Base-by-base conservation (phyloP, 768 basidiomycete species). In the Wakefieldia striispora region DNA sequence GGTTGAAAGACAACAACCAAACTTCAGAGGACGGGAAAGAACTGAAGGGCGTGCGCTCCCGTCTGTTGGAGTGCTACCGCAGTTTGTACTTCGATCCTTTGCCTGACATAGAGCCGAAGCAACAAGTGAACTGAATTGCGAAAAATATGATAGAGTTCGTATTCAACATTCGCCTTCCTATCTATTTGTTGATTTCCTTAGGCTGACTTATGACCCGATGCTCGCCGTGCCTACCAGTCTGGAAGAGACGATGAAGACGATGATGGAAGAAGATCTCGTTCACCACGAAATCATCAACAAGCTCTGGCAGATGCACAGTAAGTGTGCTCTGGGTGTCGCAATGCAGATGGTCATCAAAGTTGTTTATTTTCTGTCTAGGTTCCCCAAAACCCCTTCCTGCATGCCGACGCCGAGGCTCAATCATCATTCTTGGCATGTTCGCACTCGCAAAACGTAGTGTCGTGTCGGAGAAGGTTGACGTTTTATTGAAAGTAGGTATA, bases 391-490 rank as follows among this genome's bases (percentile, higher is more conserved):
- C 79, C 10, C 75, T 99, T 29, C 92, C 92, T 0, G 82, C 82
- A 53, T 76, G 77, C 33, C 97, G 98, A 65, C 79, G 95, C n/a
- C 81, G 92, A 37, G 97, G 95, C 0, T 91, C 95, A 0, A 93
- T 98, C 58, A 93, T 95, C 61, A 86, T 97, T 44, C 76, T 99
- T n/a, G 91, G 95, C 35, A 98, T 99, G 95, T 74, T 98, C 21
- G 95, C 94, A 3, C 68, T 95, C 6, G 91, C 95, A 1, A 88
- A 81, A 61, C 72, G 80, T 14, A 82, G 82, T 49, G 80, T 90
- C 34, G 86, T 97, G 63, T 78, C 78, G 1, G 92, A 97, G 56
- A 81, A 83, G 40, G 83, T 95, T 1, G 95, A 97, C 27, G 73
- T 80, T 8, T 78, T 99, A 62, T 77, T 98, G 33, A 88, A 80